Evolutionary conservation across 768 basidiomycete genomes (phyloP).

Genomic region (Panaeolus papilionaceus): DNA sequence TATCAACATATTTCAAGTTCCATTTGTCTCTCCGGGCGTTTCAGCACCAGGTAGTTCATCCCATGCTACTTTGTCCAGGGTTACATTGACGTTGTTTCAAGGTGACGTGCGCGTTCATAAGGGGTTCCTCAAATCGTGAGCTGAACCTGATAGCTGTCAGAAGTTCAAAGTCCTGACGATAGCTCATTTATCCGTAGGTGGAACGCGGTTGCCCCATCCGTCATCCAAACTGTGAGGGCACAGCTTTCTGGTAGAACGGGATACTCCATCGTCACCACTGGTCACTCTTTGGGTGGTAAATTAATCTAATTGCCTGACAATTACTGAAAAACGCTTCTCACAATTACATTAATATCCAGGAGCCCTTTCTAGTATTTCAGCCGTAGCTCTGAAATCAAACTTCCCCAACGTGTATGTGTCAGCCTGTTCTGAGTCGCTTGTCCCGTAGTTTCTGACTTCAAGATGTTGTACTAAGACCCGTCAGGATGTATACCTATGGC

Average conservation of each 20-base stretch:
- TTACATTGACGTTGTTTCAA: conserved; percentile 18
- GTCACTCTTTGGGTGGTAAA: conserved; percentile 55
- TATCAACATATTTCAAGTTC: conserved; percentile 42
- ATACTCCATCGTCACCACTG: conserved; percentile 46
- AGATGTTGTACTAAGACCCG: background rate
- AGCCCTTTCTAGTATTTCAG: background rate
- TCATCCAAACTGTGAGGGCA: conserved; percentile 38
- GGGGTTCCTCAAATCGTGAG: conserved; percentile 52
- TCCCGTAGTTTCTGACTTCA: background rate
- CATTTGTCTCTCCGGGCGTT: conserved; percentile 46
- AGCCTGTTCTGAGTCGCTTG: background rate
- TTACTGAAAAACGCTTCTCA: no score
- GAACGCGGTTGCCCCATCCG: conserved; percentile 46
- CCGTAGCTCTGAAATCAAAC: background rate
- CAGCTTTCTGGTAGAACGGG: conserved; percentile 40
- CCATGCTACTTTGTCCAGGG: background rate
- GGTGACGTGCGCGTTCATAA: conserved; percentile 46
- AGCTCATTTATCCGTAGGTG: conserved; percentile 34
- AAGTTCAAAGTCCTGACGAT: background rate
- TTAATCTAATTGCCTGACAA: no score
- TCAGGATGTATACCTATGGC: background rate
- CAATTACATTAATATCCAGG: background rate
- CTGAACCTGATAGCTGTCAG: background rate
- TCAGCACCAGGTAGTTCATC: conserved; percentile 37
- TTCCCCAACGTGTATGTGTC: background rate